These are phyloP conservation scores for Rhodocollybia butyracea DNA, from an alignment of 768 basidiomycete genomes.

Conservation along the genomic window DNA sequence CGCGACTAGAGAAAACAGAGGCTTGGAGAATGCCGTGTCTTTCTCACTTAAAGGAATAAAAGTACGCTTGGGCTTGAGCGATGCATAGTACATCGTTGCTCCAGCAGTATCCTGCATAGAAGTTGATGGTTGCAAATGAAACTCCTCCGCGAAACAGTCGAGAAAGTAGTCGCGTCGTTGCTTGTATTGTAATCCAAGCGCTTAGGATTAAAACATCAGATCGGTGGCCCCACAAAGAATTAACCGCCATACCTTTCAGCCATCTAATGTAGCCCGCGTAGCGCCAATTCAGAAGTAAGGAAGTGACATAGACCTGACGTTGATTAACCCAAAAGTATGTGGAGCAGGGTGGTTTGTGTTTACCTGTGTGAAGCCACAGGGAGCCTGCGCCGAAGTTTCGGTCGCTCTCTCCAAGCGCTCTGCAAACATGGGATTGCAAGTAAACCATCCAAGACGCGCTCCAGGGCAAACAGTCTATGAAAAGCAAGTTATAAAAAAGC, in stretches of 20 bases:
- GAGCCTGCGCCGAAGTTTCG: constrained; percentile 67
- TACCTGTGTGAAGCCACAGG: constrained; percentile 72
- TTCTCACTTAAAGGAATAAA: constrained; percentile 37
- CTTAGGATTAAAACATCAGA: constrained; percentile 22
- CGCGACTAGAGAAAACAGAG: constrained; percentile 67
- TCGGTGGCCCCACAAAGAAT: neutral
- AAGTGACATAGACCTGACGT: constrained; percentile 48
- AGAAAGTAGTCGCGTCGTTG: constrained; percentile 60
- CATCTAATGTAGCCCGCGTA: constrained; percentile 73
- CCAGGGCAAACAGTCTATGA: constrained; percentile 74
- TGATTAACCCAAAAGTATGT: neutral
- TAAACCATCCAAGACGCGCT: constrained; percentile 76
- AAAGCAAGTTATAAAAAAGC: constrained; percentile 1
- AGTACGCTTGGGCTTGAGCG: constrained; percentile 25
- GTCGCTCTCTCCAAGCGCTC: constrained; percentile 69
- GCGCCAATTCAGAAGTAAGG: constrained; percentile 64
- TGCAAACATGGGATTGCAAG: constrained; percentile 70
- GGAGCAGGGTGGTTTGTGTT: constrained; percentile 1
- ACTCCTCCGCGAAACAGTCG: constrained; percentile 60
- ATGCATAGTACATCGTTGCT: constrained; percentile 43
- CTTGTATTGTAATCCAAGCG: constrained; percentile 52
- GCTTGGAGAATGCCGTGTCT: constrained; percentile 16
- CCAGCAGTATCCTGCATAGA: constrained; percentile 28
- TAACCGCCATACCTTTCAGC: constrained; percentile 54
- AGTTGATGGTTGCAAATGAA: constrained; percentile 47